Conservation (phyloP, 768 basidiomycete species). For the Agrocybe praecox region DNA sequence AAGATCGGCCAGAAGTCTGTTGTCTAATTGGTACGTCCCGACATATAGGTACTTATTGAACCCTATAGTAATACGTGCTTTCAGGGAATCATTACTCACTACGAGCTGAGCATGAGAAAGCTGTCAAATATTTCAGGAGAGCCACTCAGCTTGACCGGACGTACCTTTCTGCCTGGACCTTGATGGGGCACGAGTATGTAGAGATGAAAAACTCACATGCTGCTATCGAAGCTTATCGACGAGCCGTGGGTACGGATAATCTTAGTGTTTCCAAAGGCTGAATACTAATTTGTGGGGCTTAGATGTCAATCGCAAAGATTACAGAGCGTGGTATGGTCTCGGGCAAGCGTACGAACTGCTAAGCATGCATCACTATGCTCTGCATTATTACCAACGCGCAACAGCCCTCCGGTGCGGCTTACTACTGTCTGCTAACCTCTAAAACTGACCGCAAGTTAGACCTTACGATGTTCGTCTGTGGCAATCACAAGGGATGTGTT, state of each 20-base stretch:
- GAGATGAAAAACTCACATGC: conserved; percentile 99
- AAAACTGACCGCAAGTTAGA: conserved; percentile 36
- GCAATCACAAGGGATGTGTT: conserved; percentile 93
- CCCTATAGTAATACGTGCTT: conserved; percentile 1
- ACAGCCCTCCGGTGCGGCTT: conserved; percentile 79
- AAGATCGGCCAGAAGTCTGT: conserved; percentile 95
- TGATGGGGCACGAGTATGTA: conserved; percentile 99
- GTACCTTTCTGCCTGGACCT: conserved; percentile 96
- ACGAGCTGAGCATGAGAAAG: conserved; percentile 92
- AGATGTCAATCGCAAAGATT: conserved; percentile 98
- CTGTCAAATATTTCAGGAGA: conserved; percentile 91
- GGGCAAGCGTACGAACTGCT: conserved; percentile 97
- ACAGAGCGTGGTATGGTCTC: conserved; percentile 97
- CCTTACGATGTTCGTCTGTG: conserved; percentile 97
- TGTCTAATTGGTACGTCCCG: conserved; percentile 82
- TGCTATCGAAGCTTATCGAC: conserved; percentile 95
- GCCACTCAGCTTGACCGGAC: conserved; percentile 95
- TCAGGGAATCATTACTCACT: conserved; percentile 97
- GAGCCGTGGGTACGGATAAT: conserved; percentile 81
- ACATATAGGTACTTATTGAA: not conserved
- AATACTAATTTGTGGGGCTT: not conserved
- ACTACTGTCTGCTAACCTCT: not conserved
- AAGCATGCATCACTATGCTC: conserved; percentile 95
- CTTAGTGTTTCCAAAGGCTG: not conserved
- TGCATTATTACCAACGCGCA: conserved; percentile 96